Evolutionary conservation across 2,329 filamentous ascomycete genomes (phyloP).

Genomic region (Scytalidium sp.): DNA sequence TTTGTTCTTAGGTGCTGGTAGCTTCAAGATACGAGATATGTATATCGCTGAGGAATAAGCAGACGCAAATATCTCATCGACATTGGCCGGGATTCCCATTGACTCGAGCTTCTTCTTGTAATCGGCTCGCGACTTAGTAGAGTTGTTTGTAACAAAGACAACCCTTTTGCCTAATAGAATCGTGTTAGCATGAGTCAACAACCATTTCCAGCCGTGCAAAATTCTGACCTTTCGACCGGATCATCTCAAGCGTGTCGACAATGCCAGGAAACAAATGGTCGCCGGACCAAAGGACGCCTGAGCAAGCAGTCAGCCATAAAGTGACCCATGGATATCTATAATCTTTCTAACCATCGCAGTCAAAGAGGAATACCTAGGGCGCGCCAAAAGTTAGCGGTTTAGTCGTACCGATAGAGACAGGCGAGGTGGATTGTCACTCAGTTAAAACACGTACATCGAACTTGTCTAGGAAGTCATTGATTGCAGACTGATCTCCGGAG

Average conservation of each 20-base stretch:
- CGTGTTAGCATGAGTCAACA: neutral
- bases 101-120: constrained; percentile 88
- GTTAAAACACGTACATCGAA: constrained; percentile 74
- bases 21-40: constrained; percentile 85
- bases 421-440: too few species aligned
- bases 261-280: constrained; percentile 84
- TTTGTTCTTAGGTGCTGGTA: constrained; percentile 78
- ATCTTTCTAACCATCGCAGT: constrained; percentile 79
- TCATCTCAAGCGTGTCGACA: constrained; percentile 78
- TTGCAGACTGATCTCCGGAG: constrained; percentile 72
- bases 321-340: constrained; percentile 1
- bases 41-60: constrained; percentile 95
- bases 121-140: constrained; percentile 88
- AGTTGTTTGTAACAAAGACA: constrained; percentile 98
- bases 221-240: constrained; percentile 71
- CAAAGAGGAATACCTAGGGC: constrained; percentile 80
- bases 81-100: constrained; percentile 74
- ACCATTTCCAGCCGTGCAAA: too few species aligned
- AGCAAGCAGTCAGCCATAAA: constrained; percentile 13
- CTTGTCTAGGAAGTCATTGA: constrained; percentile 79
- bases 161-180: constrained; percentile 71
- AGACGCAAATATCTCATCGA: constrained; percentile 89
- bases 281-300: constrained; percentile 95
- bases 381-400: constrained; percentile 19
- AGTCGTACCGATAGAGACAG: constrained; percentile 2